phyloP scores from a whole-genome alignment of 2,329 filamentous ascomycete species.

The Fusarium sp. region DNA sequence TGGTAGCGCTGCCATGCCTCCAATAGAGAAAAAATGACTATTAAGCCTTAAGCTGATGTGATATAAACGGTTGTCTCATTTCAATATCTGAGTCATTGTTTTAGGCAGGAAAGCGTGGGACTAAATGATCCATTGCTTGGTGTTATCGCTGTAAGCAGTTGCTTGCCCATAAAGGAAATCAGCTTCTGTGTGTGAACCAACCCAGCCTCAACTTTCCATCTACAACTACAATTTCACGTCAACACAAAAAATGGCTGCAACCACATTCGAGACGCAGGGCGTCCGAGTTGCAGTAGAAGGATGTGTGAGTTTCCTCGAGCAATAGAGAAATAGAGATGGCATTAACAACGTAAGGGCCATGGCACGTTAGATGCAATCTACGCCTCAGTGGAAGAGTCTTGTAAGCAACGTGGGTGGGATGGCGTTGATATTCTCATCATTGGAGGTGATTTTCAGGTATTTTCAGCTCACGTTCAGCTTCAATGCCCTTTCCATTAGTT shows the following conservation, averaged over 20 bases:
- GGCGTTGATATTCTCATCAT: slow-evolving; percentile 91
- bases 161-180: slow-evolving; percentile 6
- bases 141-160: slow-evolving; percentile 2
- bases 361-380: slow-evolving; percentile 94
- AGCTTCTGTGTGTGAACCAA: slow-evolving; percentile 23
- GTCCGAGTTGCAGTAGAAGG: slow-evolving; percentile 87
- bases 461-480: background rate
- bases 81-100: background rate
- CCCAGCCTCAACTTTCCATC: slow-evolving; percentile 28
- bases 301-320: slow-evolving; percentile 69
- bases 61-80: background rate
- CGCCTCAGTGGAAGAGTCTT: slow-evolving; percentile 75
- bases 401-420: slow-evolving; percentile 78
- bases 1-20: background rate
- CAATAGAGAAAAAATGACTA: background rate
- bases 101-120: background rate
- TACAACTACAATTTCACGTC: slow-evolving; percentile 11
- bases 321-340: background rate
- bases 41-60: background rate
- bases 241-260: slow-evolving; percentile 44
- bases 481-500: background rate
- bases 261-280: slow-evolving; percentile 53
- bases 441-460: slow-evolving; percentile 91
- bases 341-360: slow-evolving; percentile 73
- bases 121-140: background rate